Evolutionary conservation across 2,329 filamentous ascomycete genomes (phyloP).

Genomic region (Camillea tinctor): DNA sequence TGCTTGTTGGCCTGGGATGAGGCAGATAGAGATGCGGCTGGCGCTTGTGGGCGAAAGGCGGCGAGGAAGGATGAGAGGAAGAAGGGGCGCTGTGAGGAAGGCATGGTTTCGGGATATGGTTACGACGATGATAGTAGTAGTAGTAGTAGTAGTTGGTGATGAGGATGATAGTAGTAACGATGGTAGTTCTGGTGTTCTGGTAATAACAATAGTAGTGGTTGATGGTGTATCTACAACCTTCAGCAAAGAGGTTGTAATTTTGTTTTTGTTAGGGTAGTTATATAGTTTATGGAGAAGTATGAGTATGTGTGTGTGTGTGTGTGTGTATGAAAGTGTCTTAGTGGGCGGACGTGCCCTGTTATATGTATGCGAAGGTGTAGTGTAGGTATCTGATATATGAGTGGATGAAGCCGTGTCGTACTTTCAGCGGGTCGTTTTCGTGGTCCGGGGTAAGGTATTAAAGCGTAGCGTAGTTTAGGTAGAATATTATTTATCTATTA

Average conservation of each 20-base stretch:
- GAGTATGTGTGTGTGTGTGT: neutral
- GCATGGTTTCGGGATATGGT: constrained; percentile 20
- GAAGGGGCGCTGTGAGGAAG: constrained; percentile 35
- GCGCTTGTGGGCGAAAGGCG: constrained; percentile 31
- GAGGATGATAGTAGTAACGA: too few relatives aligned
- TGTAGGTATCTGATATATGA: neutral
- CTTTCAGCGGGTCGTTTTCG: neutral
- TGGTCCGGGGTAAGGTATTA: neutral
- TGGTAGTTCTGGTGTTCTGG: too few relatives aligned
- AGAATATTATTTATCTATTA: neutral
- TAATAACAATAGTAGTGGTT: neutral
- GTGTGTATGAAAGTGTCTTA: too few relatives aligned
- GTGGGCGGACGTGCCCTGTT: neutral
- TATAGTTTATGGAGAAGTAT: neutral
- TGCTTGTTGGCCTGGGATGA: constrained; percentile 33
- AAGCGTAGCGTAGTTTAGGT: too few relatives aligned
- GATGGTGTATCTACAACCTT: neutral
- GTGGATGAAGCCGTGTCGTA: neutral
- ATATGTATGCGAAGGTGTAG: neutral
- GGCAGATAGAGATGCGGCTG: constrained; percentile 25
- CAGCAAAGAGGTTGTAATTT: neutral
- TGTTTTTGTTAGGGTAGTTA: neutral
- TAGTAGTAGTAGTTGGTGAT: neutral
- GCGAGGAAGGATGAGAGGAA: constrained; percentile 36
- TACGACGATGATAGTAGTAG: neutral